Evolutionary conservation across 2,329 filamentous ascomycete species (phyloP), one percentile per base, ranked within the genome.

Genomic region (Colletotrichum tanaceti): DNA sequence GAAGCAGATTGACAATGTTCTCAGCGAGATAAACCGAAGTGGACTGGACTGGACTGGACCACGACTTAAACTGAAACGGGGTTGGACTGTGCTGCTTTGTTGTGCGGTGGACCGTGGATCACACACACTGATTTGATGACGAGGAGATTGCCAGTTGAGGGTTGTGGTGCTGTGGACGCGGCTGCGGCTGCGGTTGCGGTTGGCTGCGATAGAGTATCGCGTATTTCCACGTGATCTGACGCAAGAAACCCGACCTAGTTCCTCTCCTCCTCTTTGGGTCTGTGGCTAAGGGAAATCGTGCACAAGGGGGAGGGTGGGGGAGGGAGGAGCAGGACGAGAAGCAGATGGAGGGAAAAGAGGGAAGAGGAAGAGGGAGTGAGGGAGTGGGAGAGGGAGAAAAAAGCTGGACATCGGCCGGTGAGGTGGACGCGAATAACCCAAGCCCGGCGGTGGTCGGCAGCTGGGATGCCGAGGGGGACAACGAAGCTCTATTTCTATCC

Each of bases 171-270:
- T 32, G 32, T 9, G 6, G 32, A 32, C 22, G 43, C 55, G 35
- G 41, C 35, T 65, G 39, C 50, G 20, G 32, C 32, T 32, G 32
- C 32, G 32, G 9, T 22, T 38, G 38, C 52, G 39, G 41, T 52
- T 59, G 39, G 53, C 38, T 43, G 61, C 35, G 24, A 60, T 13
- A 22, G 39, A 52, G n/a, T 65, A 68, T 68, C 65, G 65, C 65
- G 61, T 68, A 22, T 59, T 55, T 24, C 22, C 61, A 68, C 65
- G 65, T 68, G 65, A 68, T 65, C 39, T 68, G n/a, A 43, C 47
- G 54, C 54, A 49, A 68, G 49, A 68, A 44, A 44, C 20, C 4
- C 9, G 39, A 16, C 57, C 57, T 61, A 38, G 47, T 14, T 20
- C 38, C 28, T 41, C 7, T 39, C 14, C 14, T 38, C 16, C 22